These are phyloP conservation scores for Aspergillus piperis DNA, from an alignment of 2,329 filamentous ascomycete genomes.

Conservation along the genomic window DNA sequence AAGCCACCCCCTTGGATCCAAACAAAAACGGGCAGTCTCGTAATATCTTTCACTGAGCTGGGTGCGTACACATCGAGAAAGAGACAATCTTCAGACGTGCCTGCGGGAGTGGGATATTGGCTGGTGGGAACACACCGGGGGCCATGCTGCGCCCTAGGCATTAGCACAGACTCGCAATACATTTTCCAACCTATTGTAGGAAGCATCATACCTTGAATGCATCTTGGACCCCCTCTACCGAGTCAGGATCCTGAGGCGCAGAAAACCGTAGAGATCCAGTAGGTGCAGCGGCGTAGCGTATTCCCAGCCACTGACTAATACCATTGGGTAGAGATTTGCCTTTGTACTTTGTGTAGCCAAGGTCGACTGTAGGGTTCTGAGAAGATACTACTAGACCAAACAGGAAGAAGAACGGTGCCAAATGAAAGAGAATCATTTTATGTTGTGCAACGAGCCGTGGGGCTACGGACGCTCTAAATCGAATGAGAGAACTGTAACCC, in stretches of 20 bases:
- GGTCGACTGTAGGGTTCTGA: slow-evolving; percentile 52
- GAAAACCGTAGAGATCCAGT: slow-evolving; percentile 66
- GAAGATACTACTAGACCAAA: slow-evolving; percentile 26
- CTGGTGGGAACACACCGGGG: slow-evolving; percentile 67
- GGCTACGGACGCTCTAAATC: background rate
- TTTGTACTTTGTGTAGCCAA: slow-evolving; percentile 67
- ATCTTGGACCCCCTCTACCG: slow-evolving; percentile 48
- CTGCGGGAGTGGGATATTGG: slow-evolving; percentile 61
- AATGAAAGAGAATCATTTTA: slow-evolving; percentile 5
- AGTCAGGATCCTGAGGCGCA: slow-evolving; percentile 64
- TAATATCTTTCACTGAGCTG: slow-evolving; percentile 30
- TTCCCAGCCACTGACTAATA: slow-evolving; percentile 70
- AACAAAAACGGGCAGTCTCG: slow-evolving; percentile 60
- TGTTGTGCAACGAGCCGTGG: background rate
- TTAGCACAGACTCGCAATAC: slow-evolving; percentile 12
- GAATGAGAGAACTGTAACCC: background rate
- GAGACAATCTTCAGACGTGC: slow-evolving; percentile 48
- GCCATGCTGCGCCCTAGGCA: slow-evolving; percentile 34
- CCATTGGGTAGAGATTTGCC: slow-evolving; percentile 59
- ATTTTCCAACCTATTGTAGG: background rate
- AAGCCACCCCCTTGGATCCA: slow-evolving; percentile 66
- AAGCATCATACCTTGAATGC: slow-evolving; percentile 54
- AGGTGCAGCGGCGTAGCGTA: slow-evolving; percentile 73
- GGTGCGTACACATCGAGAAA: slow-evolving; percentile 47
- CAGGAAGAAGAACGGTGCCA: slow-evolving; percentile 14